These are phyloP conservation scores for Xerophyta viscosa DNA, from an alignment of 106 monocot genomes.

Conservation along the genomic window DNA sequence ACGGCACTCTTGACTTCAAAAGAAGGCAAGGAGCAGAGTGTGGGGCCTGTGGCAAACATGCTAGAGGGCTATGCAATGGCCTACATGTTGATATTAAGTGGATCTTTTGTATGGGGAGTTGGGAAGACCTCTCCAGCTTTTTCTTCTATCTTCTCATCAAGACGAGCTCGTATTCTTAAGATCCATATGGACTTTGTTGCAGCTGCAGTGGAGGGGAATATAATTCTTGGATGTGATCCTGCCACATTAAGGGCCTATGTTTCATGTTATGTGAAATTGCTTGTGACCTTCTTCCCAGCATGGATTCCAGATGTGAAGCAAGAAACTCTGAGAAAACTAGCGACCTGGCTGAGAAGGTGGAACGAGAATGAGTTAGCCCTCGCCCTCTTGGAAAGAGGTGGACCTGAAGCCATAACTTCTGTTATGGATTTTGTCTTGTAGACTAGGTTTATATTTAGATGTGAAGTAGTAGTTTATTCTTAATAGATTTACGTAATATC, in stretches of 20 bases:
- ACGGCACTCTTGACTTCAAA: conserved; percentile 39
- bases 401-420: conserved; percentile 29
- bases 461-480: too few species aligned
- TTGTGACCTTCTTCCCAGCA: conserved; percentile 50
- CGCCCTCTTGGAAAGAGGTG: conserved; percentile 58
- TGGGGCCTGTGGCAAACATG: conserved; percentile 17
- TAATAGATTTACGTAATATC: too few species aligned
- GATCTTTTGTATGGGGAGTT: conserved; percentile 59
- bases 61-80: conserved; percentile 81
- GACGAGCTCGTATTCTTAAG: conserved; percentile 24
- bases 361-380: conserved; percentile 68
- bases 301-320: conserved; percentile 59
- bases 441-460: too few species aligned
- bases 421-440: conserved; percentile 40
- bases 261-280: conserved; percentile 46
- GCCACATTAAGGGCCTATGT: conserved; percentile 72
- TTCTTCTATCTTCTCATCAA: conserved; percentile 9
- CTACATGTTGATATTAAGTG: conserved; percentile 53
- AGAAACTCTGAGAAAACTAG: conserved; percentile 54
- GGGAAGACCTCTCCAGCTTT: conserved; percentile 18
- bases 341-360: conserved; percentile 55
- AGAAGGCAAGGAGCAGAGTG: conserved; percentile 1
- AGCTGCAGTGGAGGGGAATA: conserved; percentile 47
- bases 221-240: conserved; percentile 55
- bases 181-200: conserved; percentile 66